Evolutionary conservation across 192 early-diverging fungal species (phyloP).

Genomic region (Ambispora gerdemannii): DNA sequence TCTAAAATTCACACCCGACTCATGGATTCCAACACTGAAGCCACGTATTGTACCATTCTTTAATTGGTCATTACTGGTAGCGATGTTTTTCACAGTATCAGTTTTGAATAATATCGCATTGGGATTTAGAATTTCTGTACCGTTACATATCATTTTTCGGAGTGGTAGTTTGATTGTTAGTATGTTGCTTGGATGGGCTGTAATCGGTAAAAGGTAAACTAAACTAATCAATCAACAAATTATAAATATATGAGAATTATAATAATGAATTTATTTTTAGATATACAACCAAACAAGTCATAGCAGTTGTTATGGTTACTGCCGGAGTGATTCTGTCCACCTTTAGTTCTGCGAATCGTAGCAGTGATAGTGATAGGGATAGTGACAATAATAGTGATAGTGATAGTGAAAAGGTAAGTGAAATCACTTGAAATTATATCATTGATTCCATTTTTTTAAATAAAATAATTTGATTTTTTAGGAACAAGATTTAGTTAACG

Average conservation of each 20-base stretch:
- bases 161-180: slow-evolving; percentile 78
- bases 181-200: slow-evolving; percentile 70
- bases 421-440: no score
- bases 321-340: slow-evolving; percentile 74
- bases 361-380: slow-evolving; percentile 9
- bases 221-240: neutral
- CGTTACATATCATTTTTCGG: slow-evolving; percentile 89
- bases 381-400: no score
- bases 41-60: slow-evolving; percentile 62
- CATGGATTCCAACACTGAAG: slow-evolving; percentile 48
- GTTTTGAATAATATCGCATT: slow-evolving; percentile 81
- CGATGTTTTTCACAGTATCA: slow-evolving; percentile 74
- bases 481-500: neutral
- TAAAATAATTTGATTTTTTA: neutral
- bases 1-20: slow-evolving; percentile 35
- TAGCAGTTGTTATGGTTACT: slow-evolving; percentile 73
- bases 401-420: no score
- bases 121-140: slow-evolving; percentile 78
- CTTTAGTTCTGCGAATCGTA: slow-evolving; percentile 41
- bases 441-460: no score
- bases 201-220: slow-evolving; percentile 61
- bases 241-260: neutral
- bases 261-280: slow-evolving; percentile 29
- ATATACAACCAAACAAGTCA: slow-evolving; percentile 49
- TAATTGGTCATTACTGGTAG: slow-evolving; percentile 73